Conservation (phyloP, 192 early-diverging fungal species). For the Coemansia sp. region DNA sequence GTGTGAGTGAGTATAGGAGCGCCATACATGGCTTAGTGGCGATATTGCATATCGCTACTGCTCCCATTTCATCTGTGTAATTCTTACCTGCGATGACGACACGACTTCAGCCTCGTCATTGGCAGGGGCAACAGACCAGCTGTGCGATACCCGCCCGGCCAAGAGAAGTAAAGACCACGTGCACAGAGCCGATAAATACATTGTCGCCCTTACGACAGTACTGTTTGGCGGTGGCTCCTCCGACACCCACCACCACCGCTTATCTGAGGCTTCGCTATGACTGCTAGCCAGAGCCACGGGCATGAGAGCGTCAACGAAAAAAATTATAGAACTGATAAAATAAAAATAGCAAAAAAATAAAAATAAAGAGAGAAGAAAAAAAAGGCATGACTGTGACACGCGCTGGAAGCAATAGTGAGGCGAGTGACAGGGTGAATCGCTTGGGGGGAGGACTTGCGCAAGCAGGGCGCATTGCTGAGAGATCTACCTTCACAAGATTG, state of each 20-base stretch:
- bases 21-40: conserved; percentile 5
- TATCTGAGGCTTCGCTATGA: not conserved
- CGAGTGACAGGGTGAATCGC: not conserved
- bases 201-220: conserved; percentile 5
- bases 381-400: not conserved
- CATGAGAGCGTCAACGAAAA: not conserved
- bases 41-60: not conserved
- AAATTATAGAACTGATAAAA: not conserved
- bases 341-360: conserved; percentile 8
- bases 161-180: conserved; percentile 24
- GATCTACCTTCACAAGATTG: not conserved
- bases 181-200: conserved; percentile 24
- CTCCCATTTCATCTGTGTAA: not conserved
- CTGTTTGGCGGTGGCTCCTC: conserved; percentile 2
- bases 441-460: not conserved
- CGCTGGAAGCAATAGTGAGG: not conserved
- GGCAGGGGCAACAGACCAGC: conserved; percentile 6
- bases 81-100: conserved; percentile 4
- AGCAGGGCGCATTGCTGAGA: not conserved
- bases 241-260: conserved; percentile 7
- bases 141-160: conserved; percentile 4
- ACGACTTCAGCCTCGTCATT: not conserved
- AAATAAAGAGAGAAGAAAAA: conserved; percentile 6
- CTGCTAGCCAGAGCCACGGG: not conserved
- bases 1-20: not conserved